These are phyloP conservation scores for Penicillium janthinellum DNA, from an alignment of 2,329 filamentous ascomycete species.

Conservation along the genomic window DNA sequence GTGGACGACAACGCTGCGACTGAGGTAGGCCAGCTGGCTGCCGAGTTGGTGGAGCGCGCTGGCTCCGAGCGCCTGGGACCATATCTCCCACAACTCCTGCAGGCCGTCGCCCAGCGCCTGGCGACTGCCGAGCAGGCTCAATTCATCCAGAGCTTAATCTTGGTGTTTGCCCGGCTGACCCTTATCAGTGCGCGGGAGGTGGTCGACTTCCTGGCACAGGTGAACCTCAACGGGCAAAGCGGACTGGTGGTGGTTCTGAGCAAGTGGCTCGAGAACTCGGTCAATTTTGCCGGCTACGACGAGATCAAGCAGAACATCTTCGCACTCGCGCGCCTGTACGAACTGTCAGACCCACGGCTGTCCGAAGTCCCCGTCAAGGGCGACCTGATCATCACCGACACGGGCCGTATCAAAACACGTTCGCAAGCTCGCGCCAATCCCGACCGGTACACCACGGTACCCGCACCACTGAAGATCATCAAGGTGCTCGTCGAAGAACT, in stretches of 20 bases:
- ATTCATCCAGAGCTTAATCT: constrained; percentile 92
- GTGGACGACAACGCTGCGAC: constrained; percentile 93
- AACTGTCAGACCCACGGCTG: constrained; percentile 78
- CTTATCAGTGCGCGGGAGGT: constrained; percentile 85
- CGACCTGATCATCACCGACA: constrained; percentile 79
- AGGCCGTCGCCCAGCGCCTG: constrained; percentile 83
- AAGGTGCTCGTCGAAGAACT: constrained; percentile 95
- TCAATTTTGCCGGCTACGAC: constrained; percentile 97
- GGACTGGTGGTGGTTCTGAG: constrained; percentile 86
- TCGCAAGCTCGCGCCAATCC: constrained; percentile 87
- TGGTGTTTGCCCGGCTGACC: constrained; percentile 90
- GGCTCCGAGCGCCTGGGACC: constrained; percentile 88
- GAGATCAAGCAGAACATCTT: constrained; percentile 97
- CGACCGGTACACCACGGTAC: constrained; percentile 83
- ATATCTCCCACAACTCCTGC: constrained; percentile 82
- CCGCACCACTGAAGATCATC: constrained; percentile 89
- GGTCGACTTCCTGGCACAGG: constrained; percentile 83
- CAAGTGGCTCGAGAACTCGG: constrained; percentile 97
- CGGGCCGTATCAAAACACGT: constrained; percentile 87
- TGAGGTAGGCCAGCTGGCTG: constrained; percentile 93
- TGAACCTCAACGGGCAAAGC: constrained; percentile 72
- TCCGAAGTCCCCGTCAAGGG: constrained; percentile 83
- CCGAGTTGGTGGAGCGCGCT: constrained; percentile 92
- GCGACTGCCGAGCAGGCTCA: constrained; percentile 79
- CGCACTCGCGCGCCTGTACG: constrained; percentile 87